Base-by-base conservation (phyloP, 441 rosid species). In the Hura crepitans region DNA sequence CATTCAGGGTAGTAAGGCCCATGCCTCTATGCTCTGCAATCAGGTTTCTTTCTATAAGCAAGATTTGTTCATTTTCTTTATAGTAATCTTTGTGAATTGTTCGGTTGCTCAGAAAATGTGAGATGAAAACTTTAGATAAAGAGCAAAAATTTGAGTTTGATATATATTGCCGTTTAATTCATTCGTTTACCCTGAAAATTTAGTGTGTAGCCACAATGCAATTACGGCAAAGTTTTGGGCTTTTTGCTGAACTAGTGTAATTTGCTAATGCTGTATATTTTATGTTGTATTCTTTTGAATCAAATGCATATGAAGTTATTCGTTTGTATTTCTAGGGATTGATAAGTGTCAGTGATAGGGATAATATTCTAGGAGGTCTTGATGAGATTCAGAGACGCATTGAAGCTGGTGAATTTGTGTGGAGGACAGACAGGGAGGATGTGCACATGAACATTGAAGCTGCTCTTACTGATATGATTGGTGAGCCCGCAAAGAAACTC, bases 401-500 rank as follows among this genome's bases (percentile, higher is more conserved):
- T 65, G 92, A 83, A 72, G 82, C 72, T 10, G 90, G 86, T 49
- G 73, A 85, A 20, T 94, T 94, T 70, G 80, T 77, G 64, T 94
- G 99, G 99, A 92, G 97, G 81, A 86, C 89, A 58, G 97, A 95
- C 72, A 63, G 96, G 77, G 99, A 95, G 77, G 96, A 95, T 78
- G 99, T 95, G 27, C 99, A 90, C 72, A 92, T 94, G 99, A 94
- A 94, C 83, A 92, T 94, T 69, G 97, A 94, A 79, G 99, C 97
- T 30, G 87, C 97, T 0, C 87, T 92, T 23, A 94, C 90, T 65
- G 97, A 94, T 84, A 57, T 90, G 75, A 88, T 94, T 58, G 99
- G 97, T 14, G 99, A 92, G 47, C 96, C 97, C 60, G 97, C 99
- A 2, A 94, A 94, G 85, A 94, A 90, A 70, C 97, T 94, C 25